These are phyloP conservation scores for Cytospora schulzeri DNA, from an alignment of 2,329 filamentous ascomycete species.

Conservation along the genomic window DNA sequence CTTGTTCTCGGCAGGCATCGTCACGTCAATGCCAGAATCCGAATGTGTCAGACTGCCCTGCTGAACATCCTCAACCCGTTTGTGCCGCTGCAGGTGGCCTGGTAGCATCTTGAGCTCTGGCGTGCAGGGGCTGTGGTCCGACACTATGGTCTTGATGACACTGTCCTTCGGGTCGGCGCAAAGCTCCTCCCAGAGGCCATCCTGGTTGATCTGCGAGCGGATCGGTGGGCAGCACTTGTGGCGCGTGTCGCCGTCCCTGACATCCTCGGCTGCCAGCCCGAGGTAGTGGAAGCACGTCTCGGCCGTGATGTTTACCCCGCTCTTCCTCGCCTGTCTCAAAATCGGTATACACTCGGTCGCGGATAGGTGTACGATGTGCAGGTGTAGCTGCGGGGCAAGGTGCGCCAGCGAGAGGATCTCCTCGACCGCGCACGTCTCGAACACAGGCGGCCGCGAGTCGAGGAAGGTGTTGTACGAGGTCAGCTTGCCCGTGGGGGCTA, in stretches of 20 bases:
- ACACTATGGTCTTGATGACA: slow-evolving; percentile 89
- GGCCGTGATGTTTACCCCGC: slow-evolving; percentile 83
- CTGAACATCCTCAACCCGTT: slow-evolving; percentile 18
- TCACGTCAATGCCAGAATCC: slow-evolving; percentile 58
- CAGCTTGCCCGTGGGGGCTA: slow-evolving; percentile 70
- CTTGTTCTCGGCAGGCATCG: slow-evolving; percentile 36
- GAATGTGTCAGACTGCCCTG: slow-evolving; percentile 46
- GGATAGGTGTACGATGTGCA: slow-evolving; percentile 93
- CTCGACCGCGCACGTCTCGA: slow-evolving; percentile 88
- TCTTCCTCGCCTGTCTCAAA: slow-evolving; percentile 69
- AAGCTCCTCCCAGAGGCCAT: slow-evolving; percentile 85
- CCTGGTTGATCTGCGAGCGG: slow-evolving; percentile 77
- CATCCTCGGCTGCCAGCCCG: slow-evolving; percentile 77
- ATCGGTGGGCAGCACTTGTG: slow-evolving; percentile 97
- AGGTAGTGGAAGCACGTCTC: slow-evolving; percentile 98
- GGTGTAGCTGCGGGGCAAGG: slow-evolving; percentile 75
- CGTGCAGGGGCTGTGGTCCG: slow-evolving; percentile 94
- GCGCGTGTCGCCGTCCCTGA: slow-evolving; percentile 81
- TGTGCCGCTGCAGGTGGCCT: slow-evolving; percentile 56
- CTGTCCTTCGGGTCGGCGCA: slow-evolving; percentile 60
- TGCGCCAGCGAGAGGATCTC: slow-evolving; percentile 82
- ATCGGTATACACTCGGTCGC: slow-evolving; percentile 87
- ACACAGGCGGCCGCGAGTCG: slow-evolving; percentile 81
- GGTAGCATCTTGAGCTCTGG: slow-evolving; percentile 91
- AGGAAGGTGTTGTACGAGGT: slow-evolving; percentile 88